Percentiles rank a stretch among this genome's conserved stretches.
phyloP scores from a whole-genome alignment of 2,329 filamentous ascomycete species.

The Fusarium aywerte region DNA sequence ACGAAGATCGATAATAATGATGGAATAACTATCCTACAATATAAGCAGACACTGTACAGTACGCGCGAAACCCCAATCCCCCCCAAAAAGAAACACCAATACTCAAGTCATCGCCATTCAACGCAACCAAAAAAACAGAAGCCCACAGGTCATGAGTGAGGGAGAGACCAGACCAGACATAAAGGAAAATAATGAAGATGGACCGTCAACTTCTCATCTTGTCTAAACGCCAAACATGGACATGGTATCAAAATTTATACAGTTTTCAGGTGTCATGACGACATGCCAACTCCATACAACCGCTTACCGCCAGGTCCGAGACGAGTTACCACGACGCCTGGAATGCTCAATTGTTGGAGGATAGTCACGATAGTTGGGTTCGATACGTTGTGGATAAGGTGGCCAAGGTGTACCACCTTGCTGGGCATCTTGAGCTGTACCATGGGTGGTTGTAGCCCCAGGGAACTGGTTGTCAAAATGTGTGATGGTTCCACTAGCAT shows the following conservation, averaged over 20 bases:
- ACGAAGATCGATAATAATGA: not conserved
- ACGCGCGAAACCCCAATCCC: not conserved
- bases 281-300: not conserved
- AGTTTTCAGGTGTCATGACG: no score
- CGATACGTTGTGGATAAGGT: not conserved
- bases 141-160: not conserved
- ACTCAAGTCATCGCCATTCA: not conserved
- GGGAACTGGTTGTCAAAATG: slow-evolving; percentile 15
- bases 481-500: slow-evolving; percentile 1
- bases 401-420: not conserved
- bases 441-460: not conserved
- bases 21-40: not conserved
- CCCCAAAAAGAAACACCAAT: not conserved
- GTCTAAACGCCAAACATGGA: not conserved
- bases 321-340: not conserved
- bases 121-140: not conserved
- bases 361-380: not conserved
- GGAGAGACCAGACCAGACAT: not conserved
- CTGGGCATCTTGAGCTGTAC: not conserved
- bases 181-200: not conserved
- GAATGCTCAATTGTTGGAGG: not conserved
- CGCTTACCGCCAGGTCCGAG: not conserved
- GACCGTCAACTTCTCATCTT: not conserved
- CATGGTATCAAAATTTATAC: not conserved
- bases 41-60: not conserved